Percentiles rank a stretch among this genome's conserved stretches.
phyloP scores from a whole-genome alignment of 2,329 filamentous ascomycete genomes.

The Epichloe gansuensis region DNA sequence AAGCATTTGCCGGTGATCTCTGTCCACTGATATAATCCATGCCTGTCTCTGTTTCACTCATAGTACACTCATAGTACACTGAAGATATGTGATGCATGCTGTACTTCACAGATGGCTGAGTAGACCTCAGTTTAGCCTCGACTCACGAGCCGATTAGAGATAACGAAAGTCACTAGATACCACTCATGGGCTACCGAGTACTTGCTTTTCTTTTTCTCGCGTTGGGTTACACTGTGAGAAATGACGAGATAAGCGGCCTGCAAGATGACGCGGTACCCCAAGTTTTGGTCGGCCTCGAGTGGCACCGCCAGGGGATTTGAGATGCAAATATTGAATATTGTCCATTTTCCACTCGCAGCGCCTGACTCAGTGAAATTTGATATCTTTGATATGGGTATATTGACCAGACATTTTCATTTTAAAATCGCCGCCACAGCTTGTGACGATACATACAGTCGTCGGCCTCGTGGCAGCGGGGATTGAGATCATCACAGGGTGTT shows the following conservation, averaged over 20 bases:
- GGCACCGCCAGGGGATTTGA: background rate
- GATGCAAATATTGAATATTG: background rate
- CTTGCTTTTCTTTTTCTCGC: no score
- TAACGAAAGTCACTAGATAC: no score
- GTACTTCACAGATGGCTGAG: background rate
- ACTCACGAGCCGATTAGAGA: background rate
- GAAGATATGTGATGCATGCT: background rate
- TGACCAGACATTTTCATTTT: background rate
- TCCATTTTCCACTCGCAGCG: background rate
- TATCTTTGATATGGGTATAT: no score
- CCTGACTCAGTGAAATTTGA: no score
- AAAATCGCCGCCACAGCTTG: background rate
- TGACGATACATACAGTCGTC: background rate
- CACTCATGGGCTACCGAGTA: no score
- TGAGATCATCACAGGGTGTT: no score
- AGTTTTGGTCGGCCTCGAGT: background rate
- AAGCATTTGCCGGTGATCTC: background rate
- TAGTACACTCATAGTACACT: no score
- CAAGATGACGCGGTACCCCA: background rate
- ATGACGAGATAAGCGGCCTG: background rate
- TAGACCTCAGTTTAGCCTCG: background rate
- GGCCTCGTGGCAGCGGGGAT: no score
- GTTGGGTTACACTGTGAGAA: background rate
- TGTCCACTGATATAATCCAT: background rate
- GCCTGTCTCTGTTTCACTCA: background rate